Evolutionary conservation across 2,329 filamentous ascomycete genomes (phyloP).

Genomic region (Daldinia sp.): DNA sequence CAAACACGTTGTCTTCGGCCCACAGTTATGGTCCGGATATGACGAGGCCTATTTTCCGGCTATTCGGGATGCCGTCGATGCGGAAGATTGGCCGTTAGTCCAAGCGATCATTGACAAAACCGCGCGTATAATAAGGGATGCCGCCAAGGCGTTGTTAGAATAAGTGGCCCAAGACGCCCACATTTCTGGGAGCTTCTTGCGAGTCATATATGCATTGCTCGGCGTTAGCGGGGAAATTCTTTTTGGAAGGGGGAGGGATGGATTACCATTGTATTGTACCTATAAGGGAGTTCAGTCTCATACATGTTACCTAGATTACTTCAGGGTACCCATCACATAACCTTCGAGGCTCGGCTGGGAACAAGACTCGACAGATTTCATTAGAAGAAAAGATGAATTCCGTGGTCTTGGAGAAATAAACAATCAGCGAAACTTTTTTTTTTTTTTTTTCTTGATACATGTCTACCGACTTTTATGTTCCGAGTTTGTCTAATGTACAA

Average conservation of each 20-base stretch:
- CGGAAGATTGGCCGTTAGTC: conserved; percentile 73
- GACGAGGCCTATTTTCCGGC: conserved; percentile 78
- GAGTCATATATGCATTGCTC: conserved; percentile 32
- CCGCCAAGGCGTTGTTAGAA: conserved; percentile 37
- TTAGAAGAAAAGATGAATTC: conserved; percentile 5
- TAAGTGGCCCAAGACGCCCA: conserved; percentile 6
- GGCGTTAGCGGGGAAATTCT: conserved; percentile 30
- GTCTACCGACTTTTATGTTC: too few relatives aligned
- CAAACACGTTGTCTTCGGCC: conserved; percentile 91
- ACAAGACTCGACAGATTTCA: conserved; percentile 8
- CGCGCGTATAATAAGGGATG: conserved; percentile 65
- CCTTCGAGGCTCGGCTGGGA: conserved; percentile 10
- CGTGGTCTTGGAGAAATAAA: conserved; percentile 1
- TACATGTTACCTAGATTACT: conserved; percentile 21
- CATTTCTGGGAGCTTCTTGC: conserved; percentile 2
- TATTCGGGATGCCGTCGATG: conserved; percentile 81
- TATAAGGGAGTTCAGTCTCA: conserved; percentile 22
- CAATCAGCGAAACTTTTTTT: not conserved
- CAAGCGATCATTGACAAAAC: conserved; percentile 75
- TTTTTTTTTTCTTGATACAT: too few relatives aligned
- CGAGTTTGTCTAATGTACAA: too few relatives aligned
- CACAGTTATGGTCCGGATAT: conserved; percentile 77
- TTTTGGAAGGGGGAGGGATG: not conserved
- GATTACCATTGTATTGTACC: conserved; percentile 27
- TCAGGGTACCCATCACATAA: conserved; percentile 32